Evolutionary conservation across 331 rosid genomes (phyloP).

Genomic region (Acacia concinna): DNA sequence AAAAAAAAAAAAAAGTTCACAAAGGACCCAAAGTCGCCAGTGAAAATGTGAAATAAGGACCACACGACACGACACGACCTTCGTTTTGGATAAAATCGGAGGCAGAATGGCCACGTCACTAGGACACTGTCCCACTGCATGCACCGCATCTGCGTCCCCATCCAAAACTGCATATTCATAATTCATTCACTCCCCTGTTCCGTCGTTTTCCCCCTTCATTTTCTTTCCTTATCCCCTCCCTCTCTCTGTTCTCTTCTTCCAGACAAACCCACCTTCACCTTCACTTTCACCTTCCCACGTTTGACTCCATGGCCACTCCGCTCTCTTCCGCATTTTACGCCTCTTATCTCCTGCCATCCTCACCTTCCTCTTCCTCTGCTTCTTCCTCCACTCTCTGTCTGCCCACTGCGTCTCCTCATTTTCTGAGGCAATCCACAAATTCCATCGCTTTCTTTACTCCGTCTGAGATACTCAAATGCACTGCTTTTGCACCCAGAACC

Average conservation of each 20-base stretch:
- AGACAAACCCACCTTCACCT: conserved; percentile 12
- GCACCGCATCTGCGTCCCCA: not conserved
- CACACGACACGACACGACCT: not conserved
- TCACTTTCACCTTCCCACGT: not conserved
- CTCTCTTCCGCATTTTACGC: conserved; percentile 32
- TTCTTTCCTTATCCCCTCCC: not conserved
- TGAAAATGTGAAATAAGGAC: not conserved
- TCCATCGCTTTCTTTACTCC: conserved; percentile 45
- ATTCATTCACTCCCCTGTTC: not conserved
- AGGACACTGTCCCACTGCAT: not conserved
- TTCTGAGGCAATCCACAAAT: conserved; percentile 31
- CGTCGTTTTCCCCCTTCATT: not conserved
- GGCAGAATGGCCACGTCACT: not conserved
- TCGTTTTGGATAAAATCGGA: not conserved
- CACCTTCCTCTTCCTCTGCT: conserved; percentile 23
- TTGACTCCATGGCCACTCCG: conserved; percentile 48
- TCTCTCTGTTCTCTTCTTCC: conserved; percentile 3
- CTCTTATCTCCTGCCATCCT: conserved; percentile 15
- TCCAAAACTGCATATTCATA: not conserved
- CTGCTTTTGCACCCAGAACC: conserved; percentile 34
- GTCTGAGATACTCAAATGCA: conserved; percentile 31
- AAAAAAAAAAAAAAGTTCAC: too few species aligned
- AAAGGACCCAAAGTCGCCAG: not conserved
- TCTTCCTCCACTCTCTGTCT: conserved; percentile 37
- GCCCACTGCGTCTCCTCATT: conserved; percentile 26